Evolutionary conservation across 2,329 filamentous ascomycete species (phyloP).

Genomic region (Verticillium alfalfae): DNA sequence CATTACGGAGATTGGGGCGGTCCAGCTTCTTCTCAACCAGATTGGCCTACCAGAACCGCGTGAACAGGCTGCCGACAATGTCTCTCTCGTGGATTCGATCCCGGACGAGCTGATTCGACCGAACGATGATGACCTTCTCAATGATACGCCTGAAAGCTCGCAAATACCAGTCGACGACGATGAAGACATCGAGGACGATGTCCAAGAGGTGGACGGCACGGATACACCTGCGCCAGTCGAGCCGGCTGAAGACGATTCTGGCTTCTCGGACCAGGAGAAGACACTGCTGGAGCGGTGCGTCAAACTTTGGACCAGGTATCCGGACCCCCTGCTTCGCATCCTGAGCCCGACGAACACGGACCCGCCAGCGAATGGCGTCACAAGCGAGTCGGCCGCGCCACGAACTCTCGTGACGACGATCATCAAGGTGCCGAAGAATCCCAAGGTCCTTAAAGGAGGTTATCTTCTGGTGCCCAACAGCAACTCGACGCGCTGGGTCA

Average conservation of each 20-base stretch:
- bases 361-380: slow-evolving; percentile 60
- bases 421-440: slow-evolving; percentile 74
- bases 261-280: slow-evolving; percentile 41
- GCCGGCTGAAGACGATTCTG: slow-evolving; percentile 21
- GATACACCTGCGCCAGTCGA: slow-evolving; percentile 15
- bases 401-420: slow-evolving; percentile 72
- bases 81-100: slow-evolving; percentile 28
- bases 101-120: slow-evolving; percentile 36
- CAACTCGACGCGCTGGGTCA: slow-evolving; percentile 79
- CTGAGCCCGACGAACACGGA: slow-evolving; percentile 58
- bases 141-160: slow-evolving; percentile 50
- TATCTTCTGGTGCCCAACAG: slow-evolving; percentile 82
- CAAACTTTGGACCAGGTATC: slow-evolving; percentile 59
- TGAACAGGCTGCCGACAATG: slow-evolving; percentile 21
- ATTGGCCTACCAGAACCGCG: slow-evolving; percentile 43
- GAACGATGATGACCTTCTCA: slow-evolving; percentile 51
- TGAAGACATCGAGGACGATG: slow-evolving; percentile 14
- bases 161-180: slow-evolving; percentile 30
- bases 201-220: slow-evolving; percentile 15
- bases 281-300: slow-evolving; percentile 50
- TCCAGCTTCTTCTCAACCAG: slow-evolving; percentile 59
- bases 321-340: slow-evolving; percentile 49
- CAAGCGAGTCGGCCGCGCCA: slow-evolving; percentile 37
- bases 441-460: slow-evolving; percentile 75
- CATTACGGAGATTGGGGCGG: slow-evolving; percentile 73